Percentiles rank a stretch among this genome's conserved stretches.
Evolutionary conservation across 139 green algal genomes (phyloP).

Genomic region (Ostreobium quekettii): DNA sequence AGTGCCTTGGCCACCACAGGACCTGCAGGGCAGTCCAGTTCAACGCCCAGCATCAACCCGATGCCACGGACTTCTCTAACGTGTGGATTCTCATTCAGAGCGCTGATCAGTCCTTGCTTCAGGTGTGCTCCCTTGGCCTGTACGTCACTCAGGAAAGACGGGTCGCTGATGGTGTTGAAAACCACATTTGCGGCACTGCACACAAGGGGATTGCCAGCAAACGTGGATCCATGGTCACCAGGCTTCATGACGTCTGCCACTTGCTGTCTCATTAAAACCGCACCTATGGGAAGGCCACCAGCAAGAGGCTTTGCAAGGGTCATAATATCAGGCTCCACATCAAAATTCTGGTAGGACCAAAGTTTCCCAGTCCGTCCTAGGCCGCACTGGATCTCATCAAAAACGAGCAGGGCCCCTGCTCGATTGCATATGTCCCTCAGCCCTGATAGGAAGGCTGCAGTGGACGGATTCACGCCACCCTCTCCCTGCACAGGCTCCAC

Average conservation of each 20-base stretch:
- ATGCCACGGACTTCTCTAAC: conserved; percentile 82
- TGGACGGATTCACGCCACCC: conserved; percentile 72
- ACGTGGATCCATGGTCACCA: conserved; percentile 95
- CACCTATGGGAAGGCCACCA: conserved; percentile 91
- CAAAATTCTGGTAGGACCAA: conserved; percentile 83
- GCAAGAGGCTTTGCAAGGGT: conserved; percentile 94
- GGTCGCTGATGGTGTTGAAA: conserved; percentile 73
- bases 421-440: conserved; percentile 88
- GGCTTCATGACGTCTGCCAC: conserved; percentile 86
- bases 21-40: conserved; percentile 81
- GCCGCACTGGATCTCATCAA: conserved; percentile 92
- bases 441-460: conserved; percentile 58
- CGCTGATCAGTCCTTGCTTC: conserved; percentile 44
- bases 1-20: conserved; percentile 55
- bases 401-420: conserved; percentile 86
- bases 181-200: conserved; percentile 63
- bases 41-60: conserved; percentile 85
- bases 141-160: conserved; percentile 77
- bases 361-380: conserved; percentile 84
- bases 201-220: conserved; percentile 93
- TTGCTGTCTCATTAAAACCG: conserved; percentile 82
- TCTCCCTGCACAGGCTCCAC: conserved; percentile 96
- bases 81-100: conserved; percentile 61
- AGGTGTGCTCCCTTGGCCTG: conserved; percentile 71
- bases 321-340: conserved; percentile 94